Conservation (phyloP, 2,329 filamentous ascomycete species). For the Hymenoscyphus repandus region DNA sequence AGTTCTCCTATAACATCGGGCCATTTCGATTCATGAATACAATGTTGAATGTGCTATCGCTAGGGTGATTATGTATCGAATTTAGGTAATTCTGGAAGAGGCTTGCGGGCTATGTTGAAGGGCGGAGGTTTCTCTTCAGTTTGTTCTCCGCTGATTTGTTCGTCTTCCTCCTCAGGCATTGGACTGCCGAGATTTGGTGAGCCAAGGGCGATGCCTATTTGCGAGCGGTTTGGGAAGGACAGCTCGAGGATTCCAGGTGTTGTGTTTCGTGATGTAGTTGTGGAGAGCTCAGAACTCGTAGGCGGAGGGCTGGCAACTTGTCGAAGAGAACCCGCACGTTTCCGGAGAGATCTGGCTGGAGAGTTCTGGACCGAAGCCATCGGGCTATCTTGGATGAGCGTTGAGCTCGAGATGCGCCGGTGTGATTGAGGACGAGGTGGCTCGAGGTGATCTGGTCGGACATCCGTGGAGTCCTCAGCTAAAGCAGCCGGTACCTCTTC, state of each 20-base stretch:
- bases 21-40: background rate
- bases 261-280: background rate
- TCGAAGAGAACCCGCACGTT: background rate
- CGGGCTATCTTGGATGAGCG: background rate
- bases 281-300: background rate
- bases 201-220: background rate
- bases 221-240: background rate
- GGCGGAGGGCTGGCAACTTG: background rate
- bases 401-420: background rate
- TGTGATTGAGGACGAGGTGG: background rate
- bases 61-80: constrained; percentile 1
- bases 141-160: background rate
- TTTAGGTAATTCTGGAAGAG: constrained; percentile 17
- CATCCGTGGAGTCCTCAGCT: background rate
- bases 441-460: constrained; percentile 3
- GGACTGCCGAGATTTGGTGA: constrained; percentile 9
- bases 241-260: background rate
- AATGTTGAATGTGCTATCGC: background rate
- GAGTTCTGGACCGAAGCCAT: background rate
- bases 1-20: too few relatives aligned
- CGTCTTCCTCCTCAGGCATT: background rate
- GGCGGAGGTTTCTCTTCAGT: background rate
- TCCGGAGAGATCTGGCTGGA: background rate
- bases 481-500: background rate
- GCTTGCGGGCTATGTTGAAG: constrained; percentile 14